Evolutionary conservation across 805 yeast genomes (phyloP).

Genomic region (Ogataea trehalophila): DNA sequence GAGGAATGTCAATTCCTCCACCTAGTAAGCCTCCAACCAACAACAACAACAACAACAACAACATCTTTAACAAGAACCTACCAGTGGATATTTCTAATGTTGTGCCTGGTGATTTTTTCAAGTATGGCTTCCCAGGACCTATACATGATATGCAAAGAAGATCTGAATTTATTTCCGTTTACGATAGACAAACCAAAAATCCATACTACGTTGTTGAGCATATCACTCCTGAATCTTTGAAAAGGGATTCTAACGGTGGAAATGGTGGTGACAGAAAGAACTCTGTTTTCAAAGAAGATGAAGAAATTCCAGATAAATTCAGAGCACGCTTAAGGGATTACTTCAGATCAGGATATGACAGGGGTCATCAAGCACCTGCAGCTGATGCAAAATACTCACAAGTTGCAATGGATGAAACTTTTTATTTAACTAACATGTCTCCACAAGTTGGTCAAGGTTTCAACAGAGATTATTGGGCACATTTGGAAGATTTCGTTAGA

Average conservation of each 20-base stretch:
- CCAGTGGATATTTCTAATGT: slow-evolving; percentile 32
- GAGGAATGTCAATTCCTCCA: slow-evolving; percentile 9
- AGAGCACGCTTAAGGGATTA: slow-evolving; percentile 78
- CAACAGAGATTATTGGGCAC: slow-evolving; percentile 98
- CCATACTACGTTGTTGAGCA: slow-evolving; percentile 89
- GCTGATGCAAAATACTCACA: slow-evolving; percentile 93
- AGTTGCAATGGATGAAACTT: slow-evolving; percentile 92
- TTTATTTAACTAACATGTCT: slow-evolving; percentile 81
- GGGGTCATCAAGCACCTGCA: slow-evolving; percentile 98
- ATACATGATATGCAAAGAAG: slow-evolving; percentile 74
- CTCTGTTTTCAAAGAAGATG: slow-evolving; percentile 85
- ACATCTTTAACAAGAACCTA: neutral
- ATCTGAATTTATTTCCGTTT: slow-evolving; percentile 78
- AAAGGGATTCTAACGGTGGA: slow-evolving; percentile 34
- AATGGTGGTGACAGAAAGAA: slow-evolving; percentile 63
- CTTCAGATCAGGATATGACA: slow-evolving; percentile 91
- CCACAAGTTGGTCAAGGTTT: slow-evolving; percentile 98
- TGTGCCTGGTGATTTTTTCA: slow-evolving; percentile 77
- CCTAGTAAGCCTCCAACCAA: slow-evolving; percentile 5
- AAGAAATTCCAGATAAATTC: slow-evolving; percentile 67
- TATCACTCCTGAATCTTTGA: slow-evolving; percentile 67
- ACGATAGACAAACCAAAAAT: slow-evolving; percentile 76
- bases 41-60: neutral
- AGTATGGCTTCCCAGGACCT: slow-evolving; percentile 95
- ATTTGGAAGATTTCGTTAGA: slow-evolving; percentile 84